These are phyloP conservation scores for Pythium vanterpoolii DNA, from an alignment of 352 stramenopile genomes.

Conservation along the genomic window DNA sequence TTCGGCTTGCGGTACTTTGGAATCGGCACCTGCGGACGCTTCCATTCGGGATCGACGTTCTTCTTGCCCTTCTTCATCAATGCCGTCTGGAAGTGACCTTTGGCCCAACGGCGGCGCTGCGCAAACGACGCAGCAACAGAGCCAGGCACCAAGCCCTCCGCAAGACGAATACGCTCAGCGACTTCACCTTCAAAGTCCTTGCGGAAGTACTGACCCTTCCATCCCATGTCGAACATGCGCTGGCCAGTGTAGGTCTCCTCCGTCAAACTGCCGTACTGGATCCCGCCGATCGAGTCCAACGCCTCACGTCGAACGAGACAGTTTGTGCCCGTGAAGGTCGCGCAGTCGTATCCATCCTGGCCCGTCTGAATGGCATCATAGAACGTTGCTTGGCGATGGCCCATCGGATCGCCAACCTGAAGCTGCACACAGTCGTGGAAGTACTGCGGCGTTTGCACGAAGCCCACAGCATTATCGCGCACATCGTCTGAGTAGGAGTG, in stretches of 20 bases:
- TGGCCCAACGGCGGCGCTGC: slow-evolving; percentile 80
- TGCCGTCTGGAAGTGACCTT: slow-evolving; percentile 83
- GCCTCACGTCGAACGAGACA: slow-evolving; percentile 78
- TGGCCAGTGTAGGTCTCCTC: slow-evolving; percentile 83
- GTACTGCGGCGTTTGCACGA: slow-evolving; percentile 83
- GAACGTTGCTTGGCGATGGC: slow-evolving; percentile 80
- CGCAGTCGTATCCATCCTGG: slow-evolving; percentile 82
- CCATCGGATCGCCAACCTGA: slow-evolving; percentile 76
- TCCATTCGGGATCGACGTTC: slow-evolving; percentile 78
- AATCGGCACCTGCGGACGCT: slow-evolving; percentile 61
- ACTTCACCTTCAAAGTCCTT: slow-evolving; percentile 86
- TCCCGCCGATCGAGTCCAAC: slow-evolving; percentile 79
- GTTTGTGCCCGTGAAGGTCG: slow-evolving; percentile 78
- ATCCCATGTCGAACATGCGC: slow-evolving; percentile 73
- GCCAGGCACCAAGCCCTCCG: slow-evolving; percentile 73
- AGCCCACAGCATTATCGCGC: slow-evolving; percentile 71
- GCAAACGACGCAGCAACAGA: slow-evolving; percentile 75
- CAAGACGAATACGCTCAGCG: slow-evolving; percentile 68
- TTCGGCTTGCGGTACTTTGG: slow-evolving; percentile 80
- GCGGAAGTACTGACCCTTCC: slow-evolving; percentile 84
- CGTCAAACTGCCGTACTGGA: slow-evolving; percentile 83
- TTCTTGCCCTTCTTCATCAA: slow-evolving; percentile 86
- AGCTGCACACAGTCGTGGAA: slow-evolving; percentile 84
- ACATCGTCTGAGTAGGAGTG: slow-evolving; percentile 84
- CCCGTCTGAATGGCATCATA: slow-evolving; percentile 85